These are phyloP conservation scores for Flaveria trinervia DNA, from an alignment of 129 eudicot species.

Conservation along the genomic window DNA sequence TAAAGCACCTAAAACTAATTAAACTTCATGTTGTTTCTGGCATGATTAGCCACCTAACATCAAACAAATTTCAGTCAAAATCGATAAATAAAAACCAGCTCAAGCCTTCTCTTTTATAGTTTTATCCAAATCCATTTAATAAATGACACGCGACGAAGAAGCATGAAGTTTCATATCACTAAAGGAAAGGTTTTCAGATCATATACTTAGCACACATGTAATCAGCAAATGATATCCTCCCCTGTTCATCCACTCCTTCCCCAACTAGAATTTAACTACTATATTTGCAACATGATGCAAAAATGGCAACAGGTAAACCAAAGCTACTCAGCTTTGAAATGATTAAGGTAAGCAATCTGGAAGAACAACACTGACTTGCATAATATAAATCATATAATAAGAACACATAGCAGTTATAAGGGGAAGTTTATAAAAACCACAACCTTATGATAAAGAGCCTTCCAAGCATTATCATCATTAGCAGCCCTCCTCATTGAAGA, in stretches of 20 bases:
- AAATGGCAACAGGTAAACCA: background rate
- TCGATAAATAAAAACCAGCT: constrained; percentile 12
- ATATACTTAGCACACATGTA: background rate
- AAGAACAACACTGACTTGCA: too few relatives aligned
- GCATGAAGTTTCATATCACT: background rate
- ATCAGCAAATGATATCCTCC: background rate
- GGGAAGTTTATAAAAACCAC: background rate
- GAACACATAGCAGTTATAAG: background rate
- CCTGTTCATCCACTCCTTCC: background rate
- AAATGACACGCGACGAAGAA: constrained; percentile 4
- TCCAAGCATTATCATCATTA: constrained; percentile 99
- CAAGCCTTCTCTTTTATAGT: constrained; percentile 1
- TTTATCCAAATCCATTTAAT: background rate
- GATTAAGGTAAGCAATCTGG: too few relatives aligned
- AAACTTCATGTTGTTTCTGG: background rate
- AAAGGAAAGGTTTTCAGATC: constrained; percentile 9
- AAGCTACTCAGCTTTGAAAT: too few relatives aligned
- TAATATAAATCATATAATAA: too few relatives aligned
- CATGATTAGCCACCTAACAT: background rate
- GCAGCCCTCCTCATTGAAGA: constrained; percentile 91
- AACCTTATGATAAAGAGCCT: constrained; percentile 93
- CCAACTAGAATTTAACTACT: constrained; percentile 6
- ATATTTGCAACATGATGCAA: background rate
- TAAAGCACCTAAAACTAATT: background rate
- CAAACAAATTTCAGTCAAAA: constrained; percentile 2